phyloP scores from a whole-genome alignment of 108 stramenopile species.

The Pseudonitzschia multiseries region DNA sequence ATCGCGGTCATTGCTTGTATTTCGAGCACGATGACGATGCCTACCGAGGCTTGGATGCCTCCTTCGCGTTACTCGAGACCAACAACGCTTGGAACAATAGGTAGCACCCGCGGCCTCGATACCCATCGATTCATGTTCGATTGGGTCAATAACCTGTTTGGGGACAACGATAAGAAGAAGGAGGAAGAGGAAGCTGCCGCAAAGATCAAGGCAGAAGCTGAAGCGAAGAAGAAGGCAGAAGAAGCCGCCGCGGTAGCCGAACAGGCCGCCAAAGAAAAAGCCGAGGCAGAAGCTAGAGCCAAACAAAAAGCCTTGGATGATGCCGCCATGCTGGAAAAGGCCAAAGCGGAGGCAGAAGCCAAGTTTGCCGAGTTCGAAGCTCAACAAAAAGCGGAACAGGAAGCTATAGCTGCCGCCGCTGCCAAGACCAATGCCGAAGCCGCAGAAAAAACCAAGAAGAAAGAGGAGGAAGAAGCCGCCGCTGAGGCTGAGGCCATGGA shows the following conservation, averaged over 20 bases:
- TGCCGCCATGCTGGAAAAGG: neutral
- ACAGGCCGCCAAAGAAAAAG: neutral
- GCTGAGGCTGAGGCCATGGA: neutral
- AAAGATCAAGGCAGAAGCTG: neutral
- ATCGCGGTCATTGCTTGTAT: neutral
- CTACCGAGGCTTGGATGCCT: neutral
- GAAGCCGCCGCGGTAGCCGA: neutral
- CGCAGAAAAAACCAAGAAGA: neutral
- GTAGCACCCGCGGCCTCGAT: neutral
- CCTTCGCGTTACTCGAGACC: neutral
- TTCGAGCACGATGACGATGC: neutral
- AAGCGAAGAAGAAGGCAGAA: neutral
- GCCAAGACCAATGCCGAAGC: neutral
- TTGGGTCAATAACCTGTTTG: slow-evolving; percentile 7
- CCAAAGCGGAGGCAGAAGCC: neutral
- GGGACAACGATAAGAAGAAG: neutral
- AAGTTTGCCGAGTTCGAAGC: slow-evolving; percentile 10
- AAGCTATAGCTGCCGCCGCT: neutral
- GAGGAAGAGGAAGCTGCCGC: neutral
- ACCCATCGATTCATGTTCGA: slow-evolving; percentile 1
- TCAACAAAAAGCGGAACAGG: neutral
- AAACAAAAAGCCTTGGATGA: neutral
- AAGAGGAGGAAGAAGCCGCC: neutral
- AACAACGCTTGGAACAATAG: neutral
- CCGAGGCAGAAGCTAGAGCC: neutral